Conservation (phyloP, 805 yeast genomes). For the Ogataea glucozyma region DNA sequence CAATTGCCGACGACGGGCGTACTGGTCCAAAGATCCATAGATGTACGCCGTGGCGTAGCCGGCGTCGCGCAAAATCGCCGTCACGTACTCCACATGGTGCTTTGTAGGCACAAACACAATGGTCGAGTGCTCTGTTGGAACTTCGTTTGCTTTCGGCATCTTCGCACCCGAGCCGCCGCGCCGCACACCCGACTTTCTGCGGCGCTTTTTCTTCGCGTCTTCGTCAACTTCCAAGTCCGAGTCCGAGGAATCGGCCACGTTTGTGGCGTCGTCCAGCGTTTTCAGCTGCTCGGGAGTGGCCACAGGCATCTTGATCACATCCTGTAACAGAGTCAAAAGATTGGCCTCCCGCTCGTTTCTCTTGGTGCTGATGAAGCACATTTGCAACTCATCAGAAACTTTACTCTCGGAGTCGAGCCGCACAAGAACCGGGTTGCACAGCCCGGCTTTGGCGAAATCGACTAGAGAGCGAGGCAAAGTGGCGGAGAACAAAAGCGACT, state of each 20-base stretch:
- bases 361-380: conserved; percentile 82
- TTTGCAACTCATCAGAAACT: conserved; percentile 85
- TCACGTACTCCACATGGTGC: conserved; percentile 94
- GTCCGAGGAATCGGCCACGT: conserved; percentile 53
- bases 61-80: conserved; percentile 64
- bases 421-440: conserved; percentile 87
- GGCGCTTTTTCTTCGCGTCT: conserved; percentile 32
- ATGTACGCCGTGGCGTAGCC: conserved; percentile 88
- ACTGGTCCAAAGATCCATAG: conserved; percentile 93
- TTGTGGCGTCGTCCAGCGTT: conserved; percentile 50
- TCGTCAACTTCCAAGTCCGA: conserved; percentile 49
- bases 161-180: too few relatives aligned
- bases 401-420: conserved; percentile 92
- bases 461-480: conserved; percentile 90
- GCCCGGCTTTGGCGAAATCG: conserved; percentile 96
- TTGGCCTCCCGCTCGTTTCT: conserved; percentile 89
- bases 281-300: conserved; percentile 70
- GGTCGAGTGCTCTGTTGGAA: conserved; percentile 85
- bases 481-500: conserved; percentile 89
- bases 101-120: conserved; percentile 94
- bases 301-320: conserved; percentile 78
- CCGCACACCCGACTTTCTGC: conserved; percentile 42
- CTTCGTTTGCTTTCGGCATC: conserved; percentile 75
- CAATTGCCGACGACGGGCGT: conserved; percentile 88
- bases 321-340: conserved; percentile 72